A percentile compares a stretch with the other conserved stretches of the same genome.
These are phyloP conservation scores for Cryptococcus hybrid DNA, from an alignment of 1,284 basidiomycete species.

Conservation along the genomic window DNA sequence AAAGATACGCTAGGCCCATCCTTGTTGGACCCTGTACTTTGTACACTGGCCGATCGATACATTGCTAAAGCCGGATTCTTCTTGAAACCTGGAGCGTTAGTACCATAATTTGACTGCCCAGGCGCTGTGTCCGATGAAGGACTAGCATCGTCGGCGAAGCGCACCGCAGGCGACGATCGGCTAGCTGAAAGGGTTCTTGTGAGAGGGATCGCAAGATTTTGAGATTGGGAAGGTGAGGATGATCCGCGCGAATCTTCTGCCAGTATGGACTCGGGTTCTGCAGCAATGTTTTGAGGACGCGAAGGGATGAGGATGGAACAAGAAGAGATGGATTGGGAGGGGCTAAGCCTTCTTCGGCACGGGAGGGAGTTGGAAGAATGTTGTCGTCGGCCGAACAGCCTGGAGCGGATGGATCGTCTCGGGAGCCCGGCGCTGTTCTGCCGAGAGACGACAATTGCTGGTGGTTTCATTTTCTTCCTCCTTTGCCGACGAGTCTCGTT, in stretches of 20 bases:
- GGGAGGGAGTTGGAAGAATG: conserved; percentile 4
- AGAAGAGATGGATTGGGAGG: not conserved
- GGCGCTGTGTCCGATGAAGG: conserved; percentile 42
- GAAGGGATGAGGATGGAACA: not conserved
- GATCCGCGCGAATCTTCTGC: not conserved
- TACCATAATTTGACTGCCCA: conserved; percentile 35
- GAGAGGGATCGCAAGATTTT: conserved; percentile 7
- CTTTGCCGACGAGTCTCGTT: not conserved
- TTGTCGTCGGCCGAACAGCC: conserved; percentile 1
- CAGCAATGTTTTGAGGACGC: conserved; percentile 9
- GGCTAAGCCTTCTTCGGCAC: conserved; percentile 18
- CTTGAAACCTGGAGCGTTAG: conserved; percentile 36
- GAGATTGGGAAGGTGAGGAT: not conserved
- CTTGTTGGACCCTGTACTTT: conserved; percentile 12
- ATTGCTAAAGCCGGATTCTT: conserved; percentile 38
- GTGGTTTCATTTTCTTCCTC: not conserved
- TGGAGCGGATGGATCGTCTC: conserved; percentile 3
- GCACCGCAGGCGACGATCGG: conserved; percentile 23
- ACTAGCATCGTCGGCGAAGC: conserved; percentile 40
- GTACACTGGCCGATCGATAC: conserved; percentile 38
- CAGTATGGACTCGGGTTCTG: conserved; percentile 3
- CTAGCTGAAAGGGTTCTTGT: conserved; percentile 6
- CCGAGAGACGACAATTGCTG: not conserved
- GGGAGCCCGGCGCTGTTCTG: not conserved
- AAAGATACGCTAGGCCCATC: conserved; percentile 25